Evolutionary conservation across 148 eudicot genomes (phyloP).

Genomic region (Camellia lanceoleosa): DNA sequence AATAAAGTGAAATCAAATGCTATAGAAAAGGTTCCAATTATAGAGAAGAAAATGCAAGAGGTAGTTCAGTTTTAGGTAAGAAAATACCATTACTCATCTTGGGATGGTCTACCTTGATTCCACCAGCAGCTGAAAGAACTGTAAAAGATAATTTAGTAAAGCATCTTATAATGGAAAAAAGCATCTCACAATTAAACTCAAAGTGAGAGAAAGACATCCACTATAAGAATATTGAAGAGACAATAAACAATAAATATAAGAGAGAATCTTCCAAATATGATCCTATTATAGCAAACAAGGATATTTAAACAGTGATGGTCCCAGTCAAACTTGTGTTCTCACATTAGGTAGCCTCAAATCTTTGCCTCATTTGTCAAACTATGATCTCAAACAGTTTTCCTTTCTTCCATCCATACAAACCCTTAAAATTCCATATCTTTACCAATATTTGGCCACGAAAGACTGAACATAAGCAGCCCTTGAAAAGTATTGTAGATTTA

Average conservation of each 20-base stretch:
- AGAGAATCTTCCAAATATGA: background rate
- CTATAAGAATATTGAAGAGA: background rate
- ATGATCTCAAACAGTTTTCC: too few relatives aligned
- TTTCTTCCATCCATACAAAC: too few relatives aligned
- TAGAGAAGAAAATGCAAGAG: background rate
- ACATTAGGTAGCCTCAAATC: too few relatives aligned
- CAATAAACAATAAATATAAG: background rate
- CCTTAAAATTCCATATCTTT: too few relatives aligned
- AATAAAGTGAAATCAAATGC: background rate
- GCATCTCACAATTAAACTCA: background rate
- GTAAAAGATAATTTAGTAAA: constrained; percentile 24
- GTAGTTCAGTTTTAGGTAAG: constrained; percentile 3
- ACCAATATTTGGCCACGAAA: too few relatives aligned
- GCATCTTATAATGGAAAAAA: constrained; percentile 7
- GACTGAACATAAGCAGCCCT: too few relatives aligned
- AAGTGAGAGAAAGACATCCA: background rate
- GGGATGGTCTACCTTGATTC: constrained; percentile 87
- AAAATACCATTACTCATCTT: constrained; percentile 69
- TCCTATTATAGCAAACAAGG: background rate
- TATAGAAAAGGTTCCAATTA: background rate
- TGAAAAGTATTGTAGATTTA: too few relatives aligned
- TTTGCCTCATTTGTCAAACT: too few relatives aligned
- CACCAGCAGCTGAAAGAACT: constrained; percentile 97
- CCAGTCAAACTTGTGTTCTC: too few relatives aligned
- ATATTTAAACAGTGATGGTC: too few relatives aligned